Conservation (phyloP, 2,329 filamentous ascomycete genomes). For the Microcera coccophila region DNA sequence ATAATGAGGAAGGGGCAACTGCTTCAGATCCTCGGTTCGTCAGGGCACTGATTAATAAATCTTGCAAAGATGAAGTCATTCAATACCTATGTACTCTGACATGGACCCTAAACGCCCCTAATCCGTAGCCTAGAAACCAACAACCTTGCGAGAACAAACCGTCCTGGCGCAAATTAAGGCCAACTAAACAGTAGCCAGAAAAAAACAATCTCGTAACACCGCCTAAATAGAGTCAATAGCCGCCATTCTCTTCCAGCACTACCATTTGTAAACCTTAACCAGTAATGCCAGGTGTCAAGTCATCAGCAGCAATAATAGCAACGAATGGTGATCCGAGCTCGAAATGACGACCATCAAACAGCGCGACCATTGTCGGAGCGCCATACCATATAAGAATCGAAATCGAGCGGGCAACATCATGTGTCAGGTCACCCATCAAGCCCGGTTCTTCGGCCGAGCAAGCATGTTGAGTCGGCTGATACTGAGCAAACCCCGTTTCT, state of each 20-base stretch:
- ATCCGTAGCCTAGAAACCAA: conserved; percentile 16
- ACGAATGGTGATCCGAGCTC: background rate
- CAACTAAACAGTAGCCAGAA: conserved; percentile 8
- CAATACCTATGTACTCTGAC: background rate
- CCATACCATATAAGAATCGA: conserved; percentile 24
- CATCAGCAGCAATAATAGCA: conserved; percentile 3
- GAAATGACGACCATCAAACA: conserved; percentile 3
- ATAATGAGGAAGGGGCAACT: too few species aligned
- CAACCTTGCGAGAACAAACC: conserved; percentile 11
- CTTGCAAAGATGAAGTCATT: background rate
- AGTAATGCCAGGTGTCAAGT: conserved; percentile 2
- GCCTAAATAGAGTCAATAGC: conserved; percentile 21
- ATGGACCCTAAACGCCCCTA: conserved; percentile 18
- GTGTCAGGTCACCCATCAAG: too few species aligned
- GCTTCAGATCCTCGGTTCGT: too few species aligned
- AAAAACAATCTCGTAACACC: conserved; percentile 29
- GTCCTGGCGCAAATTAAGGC: conserved; percentile 18
- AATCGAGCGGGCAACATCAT: too few species aligned
- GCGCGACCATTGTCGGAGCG: conserved; percentile 7
- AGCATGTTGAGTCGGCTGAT: conserved; percentile 60
- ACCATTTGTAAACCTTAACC: conserved; percentile 1
- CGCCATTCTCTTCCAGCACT: conserved; percentile 16
- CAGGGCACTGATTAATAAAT: background rate
- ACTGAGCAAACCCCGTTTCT: conserved; percentile 52
- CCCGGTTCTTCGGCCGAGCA: conserved; percentile 56